phyloP scores from a whole-genome alignment of 176 grass and related monocot genomes.

The Hyparrhenia diplandra region DNA sequence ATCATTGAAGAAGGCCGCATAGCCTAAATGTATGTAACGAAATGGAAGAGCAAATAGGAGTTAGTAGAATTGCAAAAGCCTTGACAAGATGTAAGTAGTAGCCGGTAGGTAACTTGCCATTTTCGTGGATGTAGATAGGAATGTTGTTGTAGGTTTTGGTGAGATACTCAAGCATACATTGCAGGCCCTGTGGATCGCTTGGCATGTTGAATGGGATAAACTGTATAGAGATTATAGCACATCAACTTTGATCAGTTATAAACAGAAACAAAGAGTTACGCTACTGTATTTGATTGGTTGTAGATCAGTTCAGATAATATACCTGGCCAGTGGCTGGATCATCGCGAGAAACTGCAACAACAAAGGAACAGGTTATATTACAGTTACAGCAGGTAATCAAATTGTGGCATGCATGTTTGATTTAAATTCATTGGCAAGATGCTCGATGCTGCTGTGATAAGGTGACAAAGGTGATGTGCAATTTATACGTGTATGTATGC shows the following conservation, averaged over 20 bases:
- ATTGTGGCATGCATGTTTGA: neutral
- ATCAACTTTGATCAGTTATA: neutral
- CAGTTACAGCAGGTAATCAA: neutral
- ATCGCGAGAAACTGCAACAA: slow-evolving; percentile 44
- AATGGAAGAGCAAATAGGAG: neutral
- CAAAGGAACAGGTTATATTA: neutral
- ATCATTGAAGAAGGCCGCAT: neutral
- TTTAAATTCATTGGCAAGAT: neutral
- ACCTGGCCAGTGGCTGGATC: slow-evolving; percentile 47
- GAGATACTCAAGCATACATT: slow-evolving; percentile 57
- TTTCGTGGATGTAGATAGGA: slow-evolving; percentile 86
- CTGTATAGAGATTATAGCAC: slow-evolving; percentile 12
- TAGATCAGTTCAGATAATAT: neutral
- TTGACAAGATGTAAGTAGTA: neutral
- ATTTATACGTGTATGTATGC: too few relatives aligned
- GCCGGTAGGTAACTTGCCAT: slow-evolving; percentile 36
- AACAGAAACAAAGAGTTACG: neutral
- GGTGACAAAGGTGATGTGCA: neutral
- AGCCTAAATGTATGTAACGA: slow-evolving; percentile 29
- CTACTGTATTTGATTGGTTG: neutral
- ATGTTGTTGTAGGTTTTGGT: slow-evolving; percentile 48
- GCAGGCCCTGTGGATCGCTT: slow-evolving; percentile 58
- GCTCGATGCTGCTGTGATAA: too few relatives aligned
- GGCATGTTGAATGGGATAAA: slow-evolving; percentile 26
- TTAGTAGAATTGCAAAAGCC: neutral